Evolutionary conservation across 1,284 basidiomycete genomes (phyloP).

Genomic region (Meripilus lineatus): DNA sequence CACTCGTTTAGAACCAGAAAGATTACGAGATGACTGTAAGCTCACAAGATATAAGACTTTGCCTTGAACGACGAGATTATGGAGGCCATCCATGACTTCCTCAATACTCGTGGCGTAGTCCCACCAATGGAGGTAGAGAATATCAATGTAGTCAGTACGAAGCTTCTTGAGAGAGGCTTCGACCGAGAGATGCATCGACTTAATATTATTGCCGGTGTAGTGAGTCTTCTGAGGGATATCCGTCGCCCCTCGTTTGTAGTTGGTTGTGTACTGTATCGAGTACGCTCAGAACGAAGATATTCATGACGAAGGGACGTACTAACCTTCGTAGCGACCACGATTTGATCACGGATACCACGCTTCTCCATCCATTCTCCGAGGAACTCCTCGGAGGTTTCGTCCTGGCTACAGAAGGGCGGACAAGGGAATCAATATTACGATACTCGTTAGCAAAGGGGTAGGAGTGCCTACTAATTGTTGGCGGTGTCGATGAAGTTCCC

Average conservation of each 20-base stretch:
- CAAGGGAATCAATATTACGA: background rate
- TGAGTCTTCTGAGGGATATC: constrained; percentile 21
- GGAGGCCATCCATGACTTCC: constrained; percentile 45
- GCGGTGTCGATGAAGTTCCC: constrained; percentile 31
- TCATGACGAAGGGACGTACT: background rate
- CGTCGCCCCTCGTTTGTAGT: constrained; percentile 13
- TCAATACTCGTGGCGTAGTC: constrained; percentile 39
- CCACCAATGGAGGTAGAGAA: constrained; percentile 40
- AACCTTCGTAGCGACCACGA: constrained; percentile 34
- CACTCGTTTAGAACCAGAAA: background rate
- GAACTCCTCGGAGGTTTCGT: constrained; percentile 10
- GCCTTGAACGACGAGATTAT: constrained; percentile 34
- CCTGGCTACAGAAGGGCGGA: background rate
- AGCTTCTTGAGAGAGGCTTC: constrained; percentile 38
- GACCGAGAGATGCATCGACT: constrained; percentile 28
- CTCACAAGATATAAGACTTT: constrained; percentile 40
- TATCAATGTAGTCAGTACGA: constrained; percentile 38
- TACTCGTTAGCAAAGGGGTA: background rate
- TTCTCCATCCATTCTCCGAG: constrained; percentile 36
- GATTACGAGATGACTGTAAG: background rate
- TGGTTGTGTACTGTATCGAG: constrained; percentile 6
- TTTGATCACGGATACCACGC: constrained; percentile 31
- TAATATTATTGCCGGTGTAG: constrained; percentile 32
- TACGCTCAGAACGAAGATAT: background rate
- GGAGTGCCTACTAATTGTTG: constrained; percentile 1